Base-by-base conservation (phyloP, 768 basidiomycete genomes). In the Lyophyllum decastes region DNA sequence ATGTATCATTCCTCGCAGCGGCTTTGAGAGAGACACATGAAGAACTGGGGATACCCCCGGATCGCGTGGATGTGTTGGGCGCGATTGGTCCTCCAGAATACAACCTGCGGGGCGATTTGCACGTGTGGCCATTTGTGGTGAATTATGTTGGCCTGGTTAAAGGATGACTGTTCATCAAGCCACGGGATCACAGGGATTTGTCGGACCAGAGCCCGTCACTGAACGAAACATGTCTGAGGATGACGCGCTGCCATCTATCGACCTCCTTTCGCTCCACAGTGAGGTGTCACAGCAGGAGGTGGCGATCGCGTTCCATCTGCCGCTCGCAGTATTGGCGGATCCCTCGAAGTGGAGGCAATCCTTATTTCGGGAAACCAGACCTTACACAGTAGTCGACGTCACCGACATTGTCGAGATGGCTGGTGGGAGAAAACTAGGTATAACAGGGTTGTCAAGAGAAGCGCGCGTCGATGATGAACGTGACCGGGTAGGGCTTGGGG, bases 71-170 rank as follows among this genome's bases (percentile, higher is more conserved):
- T 47, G 72, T 90, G 47, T 71, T 92, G 0, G 92, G 91, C 5
- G 70, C 78, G 54, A 73, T 91, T 17, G 84, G 85, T 10, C 85
- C 89, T 4, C 76, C 88, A 1, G 82, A 88, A 66, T 64, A 76
- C 27, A 88, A 83, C 57, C 73, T 86, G 27, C 69, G 74, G 17
- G 85, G 86, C 21, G 76, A 80, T 52, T 73, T 89, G 72, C 71
- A 78, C 16, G 91, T 92, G 9, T 90, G 87, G 85, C 89, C 90
- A 25, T 88, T 83, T 64, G 85, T 92, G 47, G 90, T 92, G 72
- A 75, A 85, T 79, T 45, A 5, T 35, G 30, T 30, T 17, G 44
- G n/a, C 14, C 14, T n/a, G 25, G 25, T n/a, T 8, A 9, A 25
- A 19, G 26, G 35, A 30, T 47, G 25, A 53, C 49, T 53, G 35